Conservation (phyloP, 1,139 yeast genomes). For the Nakaseomyces uthaithaninus region DNA sequence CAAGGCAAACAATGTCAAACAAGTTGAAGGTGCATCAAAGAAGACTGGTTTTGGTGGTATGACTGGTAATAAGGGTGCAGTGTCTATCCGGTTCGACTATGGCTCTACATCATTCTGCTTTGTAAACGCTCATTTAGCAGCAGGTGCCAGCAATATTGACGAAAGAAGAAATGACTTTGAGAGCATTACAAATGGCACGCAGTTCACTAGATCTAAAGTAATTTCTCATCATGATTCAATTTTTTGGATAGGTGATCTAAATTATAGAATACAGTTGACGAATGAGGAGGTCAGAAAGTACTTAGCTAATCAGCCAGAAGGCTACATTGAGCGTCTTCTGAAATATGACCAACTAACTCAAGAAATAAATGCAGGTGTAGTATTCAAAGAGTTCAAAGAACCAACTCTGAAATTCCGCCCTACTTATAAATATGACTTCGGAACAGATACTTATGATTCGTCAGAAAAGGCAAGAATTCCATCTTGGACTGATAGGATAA, state of each 20-base stretch:
- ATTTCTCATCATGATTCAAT: slow-evolving; percentile 71
- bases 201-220: slow-evolving; percentile 43
- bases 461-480: slow-evolving; percentile 92
- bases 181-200: slow-evolving; percentile 43
- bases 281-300: slow-evolving; percentile 56
- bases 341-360: slow-evolving; percentile 67
- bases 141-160: slow-evolving; percentile 68
- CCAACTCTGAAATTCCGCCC: slow-evolving; percentile 71
- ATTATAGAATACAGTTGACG: slow-evolving; percentile 66
- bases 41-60: slow-evolving; percentile 94
- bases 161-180: slow-evolving; percentile 82
- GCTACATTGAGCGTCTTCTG: slow-evolving; percentile 44
- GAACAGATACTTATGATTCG: slow-evolving; percentile 66
- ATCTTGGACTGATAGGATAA: slow-evolving; percentile 92
- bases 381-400: slow-evolving; percentile 70
- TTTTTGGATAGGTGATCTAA: slow-evolving; percentile 89
- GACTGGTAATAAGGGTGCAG: slow-evolving; percentile 94
- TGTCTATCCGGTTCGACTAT: slow-evolving; percentile 71
- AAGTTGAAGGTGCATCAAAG: slow-evolving; percentile 69
- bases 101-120: slow-evolving; percentile 74
- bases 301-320: slow-evolving; percentile 38
- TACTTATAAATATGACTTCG: slow-evolving; percentile 87
- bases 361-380: slow-evolving; percentile 65
- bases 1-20: slow-evolving; percentile 46
- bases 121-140: slow-evolving; percentile 84